Percentiles rank a stretch among this genome's conserved stretches.
phyloP scores from a whole-genome alignment of 2,329 filamentous ascomycete species.

The Escovopsis weberi region DNA sequence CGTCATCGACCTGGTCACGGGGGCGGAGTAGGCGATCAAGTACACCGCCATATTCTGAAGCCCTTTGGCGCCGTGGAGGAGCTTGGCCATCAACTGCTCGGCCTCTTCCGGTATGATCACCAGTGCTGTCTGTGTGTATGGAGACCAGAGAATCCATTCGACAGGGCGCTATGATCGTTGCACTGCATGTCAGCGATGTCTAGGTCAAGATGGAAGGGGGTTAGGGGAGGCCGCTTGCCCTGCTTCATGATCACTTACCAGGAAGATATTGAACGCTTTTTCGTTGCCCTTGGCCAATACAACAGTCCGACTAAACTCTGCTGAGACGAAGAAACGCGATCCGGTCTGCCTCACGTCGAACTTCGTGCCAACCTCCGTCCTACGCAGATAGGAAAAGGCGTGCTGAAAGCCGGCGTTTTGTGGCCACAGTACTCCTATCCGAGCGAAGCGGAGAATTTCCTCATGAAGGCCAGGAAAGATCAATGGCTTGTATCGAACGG shows the following conservation, averaged over 20 bases:
- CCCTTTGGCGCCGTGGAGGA: constrained; percentile 15
- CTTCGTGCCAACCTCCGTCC: constrained; percentile 20
- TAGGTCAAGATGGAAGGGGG: not conserved
- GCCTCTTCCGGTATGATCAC: constrained; percentile 50
- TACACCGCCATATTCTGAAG: constrained; percentile 16
- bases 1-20: constrained; percentile 45
- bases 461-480: constrained; percentile 31
- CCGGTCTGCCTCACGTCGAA: constrained; percentile 8
- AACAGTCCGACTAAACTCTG: constrained; percentile 9
- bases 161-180: constrained; percentile 26
- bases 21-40: constrained; percentile 43
- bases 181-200: not conserved
- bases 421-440: constrained; percentile 21
- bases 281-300: not conserved
- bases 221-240: too few relatives aligned
- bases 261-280: constrained; percentile 1
- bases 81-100: constrained; percentile 33
- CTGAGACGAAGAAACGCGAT: constrained; percentile 21
- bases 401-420: constrained; percentile 3
- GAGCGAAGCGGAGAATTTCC: constrained; percentile 30
- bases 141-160: constrained; percentile 47
- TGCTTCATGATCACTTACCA: constrained; percentile 2
- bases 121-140: constrained; percentile 30
- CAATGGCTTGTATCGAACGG: constrained; percentile 22
- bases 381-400: constrained; percentile 26